Evolutionary conservation across 2,329 filamentous ascomycete species (phyloP), one percentile per base, ranked within the genome.

Genomic region (Hansfordia pulvinata): DNA sequence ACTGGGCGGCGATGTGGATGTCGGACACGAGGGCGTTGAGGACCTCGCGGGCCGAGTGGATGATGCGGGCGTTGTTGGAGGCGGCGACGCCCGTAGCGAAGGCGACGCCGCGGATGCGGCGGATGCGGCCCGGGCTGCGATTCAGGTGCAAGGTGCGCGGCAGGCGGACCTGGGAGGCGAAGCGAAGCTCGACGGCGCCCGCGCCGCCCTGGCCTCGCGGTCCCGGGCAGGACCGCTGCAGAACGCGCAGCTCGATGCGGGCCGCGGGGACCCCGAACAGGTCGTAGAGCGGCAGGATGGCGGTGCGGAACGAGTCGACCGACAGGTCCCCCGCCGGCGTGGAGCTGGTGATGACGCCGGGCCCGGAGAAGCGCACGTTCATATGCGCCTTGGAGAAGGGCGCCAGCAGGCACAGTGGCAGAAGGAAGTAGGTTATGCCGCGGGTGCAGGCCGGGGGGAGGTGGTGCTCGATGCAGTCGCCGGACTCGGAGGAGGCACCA

Each of bases 31-130:
- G 66, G 4, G 75, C 65, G 49, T 98, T 98, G 24, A 98, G 62
- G 8, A 98, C 67, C 25, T 84, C 84, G 40, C 88, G 68, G 8
- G 86, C 85, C 3, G 79, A 72, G 44, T 93, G 82, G 44, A 96
- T 98, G 81, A 94, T 92, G 36, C 90, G 69, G 35, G 79, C 82
- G 49, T 96, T 98, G 51, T 94, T 94, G 26, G 79, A 85, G 0
- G 82, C 88, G 8, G 82, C 81, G 1, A 96, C 86, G 24, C 92
- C 90, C 1, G 83, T 85, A 29, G 81, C 80, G 54, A 96, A 98
- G 25, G 90, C 86, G 22, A 98, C 90, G 32, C 90, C 90, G 30
- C 88, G 69, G 38, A 98, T 80, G 40, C 76, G 74, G 65, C 85
- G 88, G 43, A 98, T 78, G 30, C 82, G 66, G 6, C 90, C 90